Percentiles rank a stretch among this genome's conserved stretches.
phyloP scores from a whole-genome alignment of 1,284 basidiomycete species.

The Tilletia horrida region DNA sequence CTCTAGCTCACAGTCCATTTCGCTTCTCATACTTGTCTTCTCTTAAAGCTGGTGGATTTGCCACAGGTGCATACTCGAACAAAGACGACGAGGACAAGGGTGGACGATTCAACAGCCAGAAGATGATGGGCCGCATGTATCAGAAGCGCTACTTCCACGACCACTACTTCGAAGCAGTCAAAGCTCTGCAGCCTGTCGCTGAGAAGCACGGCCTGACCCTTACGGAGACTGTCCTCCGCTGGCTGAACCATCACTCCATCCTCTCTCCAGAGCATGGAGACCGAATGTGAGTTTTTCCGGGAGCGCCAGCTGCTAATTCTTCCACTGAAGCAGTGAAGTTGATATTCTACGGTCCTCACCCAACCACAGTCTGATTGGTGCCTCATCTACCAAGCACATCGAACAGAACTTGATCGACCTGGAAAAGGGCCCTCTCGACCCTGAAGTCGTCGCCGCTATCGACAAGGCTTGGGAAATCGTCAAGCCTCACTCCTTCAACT shows the following conservation, averaged over 20 bases:
- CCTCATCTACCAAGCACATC: conserved; percentile 35
- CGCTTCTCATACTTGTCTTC: too few relatives aligned
- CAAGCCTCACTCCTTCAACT: conserved; percentile 19
- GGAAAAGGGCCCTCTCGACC: conserved; percentile 29
- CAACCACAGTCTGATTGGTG: conserved; percentile 39
- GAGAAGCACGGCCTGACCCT: conserved; percentile 29
- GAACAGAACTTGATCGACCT: conserved; percentile 37
- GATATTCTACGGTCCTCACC: too few relatives aligned
- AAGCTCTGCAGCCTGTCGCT: conserved; percentile 43
- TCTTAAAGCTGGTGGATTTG: conserved; percentile 37
- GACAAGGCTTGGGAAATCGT: conserved; percentile 40
- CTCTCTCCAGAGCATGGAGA: conserved; percentile 25
- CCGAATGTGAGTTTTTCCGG: conserved; percentile 8
- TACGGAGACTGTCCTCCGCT: conserved; percentile 36
- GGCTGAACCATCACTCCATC: conserved; percentile 40
- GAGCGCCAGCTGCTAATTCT: too few relatives aligned
- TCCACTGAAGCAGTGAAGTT: too few relatives aligned
- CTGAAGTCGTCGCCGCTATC: conserved; percentile 33
- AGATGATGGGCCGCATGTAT: conserved; percentile 36
- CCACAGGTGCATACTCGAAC: conserved; percentile 27
- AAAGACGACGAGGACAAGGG: conserved; percentile 23
- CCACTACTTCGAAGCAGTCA: conserved; percentile 43
- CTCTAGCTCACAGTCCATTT: neutral
- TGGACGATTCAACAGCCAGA: conserved; percentile 34
- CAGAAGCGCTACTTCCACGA: conserved; percentile 38